Evolutionary conservation across 805 yeast species (phyloP).

Genomic region (Monosporozyma aquatica): DNA sequence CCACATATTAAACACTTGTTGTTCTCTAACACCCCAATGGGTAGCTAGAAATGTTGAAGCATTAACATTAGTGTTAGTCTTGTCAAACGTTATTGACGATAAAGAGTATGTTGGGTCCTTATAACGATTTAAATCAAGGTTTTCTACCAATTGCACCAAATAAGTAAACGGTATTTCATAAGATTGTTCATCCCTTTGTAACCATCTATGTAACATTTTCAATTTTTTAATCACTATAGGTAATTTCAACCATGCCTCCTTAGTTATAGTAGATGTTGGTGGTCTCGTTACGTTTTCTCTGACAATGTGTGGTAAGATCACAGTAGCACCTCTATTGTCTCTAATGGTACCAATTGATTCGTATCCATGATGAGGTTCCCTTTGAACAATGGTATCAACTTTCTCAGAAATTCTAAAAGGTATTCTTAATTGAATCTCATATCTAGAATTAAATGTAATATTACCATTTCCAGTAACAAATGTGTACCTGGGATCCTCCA

Average conservation of each 20-base stretch:
- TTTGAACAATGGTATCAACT: slow-evolving; percentile 10
- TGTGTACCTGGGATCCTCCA: slow-evolving; percentile 47
- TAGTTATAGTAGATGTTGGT: slow-evolving; percentile 31
- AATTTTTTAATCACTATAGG: slow-evolving; percentile 35
- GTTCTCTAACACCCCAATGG: slow-evolving; percentile 42
- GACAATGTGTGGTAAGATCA: slow-evolving; percentile 29
- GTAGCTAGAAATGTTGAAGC: slow-evolving; percentile 35
- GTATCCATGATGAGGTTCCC: slow-evolving; percentile 17
- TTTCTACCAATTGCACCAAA: slow-evolving; percentile 30
- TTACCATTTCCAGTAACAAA: slow-evolving; percentile 51
- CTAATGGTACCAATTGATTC: slow-evolving; percentile 29
- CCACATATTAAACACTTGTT: slow-evolving; percentile 38
- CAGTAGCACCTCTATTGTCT: slow-evolving; percentile 20
- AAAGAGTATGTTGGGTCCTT: background rate
- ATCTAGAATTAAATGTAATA: slow-evolving; percentile 39
- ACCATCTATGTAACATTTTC: slow-evolving; percentile 37
- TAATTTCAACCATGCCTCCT: slow-evolving; percentile 34
- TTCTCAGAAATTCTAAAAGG: slow-evolving; percentile 33
- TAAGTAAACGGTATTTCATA: slow-evolving; percentile 33
- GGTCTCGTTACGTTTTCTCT: slow-evolving; percentile 29
- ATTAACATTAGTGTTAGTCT: slow-evolving; percentile 8
- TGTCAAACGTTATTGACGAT: background rate
- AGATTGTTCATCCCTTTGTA: slow-evolving; percentile 37
- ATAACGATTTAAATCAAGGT: slow-evolving; percentile 24
- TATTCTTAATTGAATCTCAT: slow-evolving; percentile 40